Percentiles rank a stretch among this genome's conserved stretches.
phyloP scores from a whole-genome alignment of 2,329 filamentous ascomycete species.

The Cytospora schulzeri region DNA sequence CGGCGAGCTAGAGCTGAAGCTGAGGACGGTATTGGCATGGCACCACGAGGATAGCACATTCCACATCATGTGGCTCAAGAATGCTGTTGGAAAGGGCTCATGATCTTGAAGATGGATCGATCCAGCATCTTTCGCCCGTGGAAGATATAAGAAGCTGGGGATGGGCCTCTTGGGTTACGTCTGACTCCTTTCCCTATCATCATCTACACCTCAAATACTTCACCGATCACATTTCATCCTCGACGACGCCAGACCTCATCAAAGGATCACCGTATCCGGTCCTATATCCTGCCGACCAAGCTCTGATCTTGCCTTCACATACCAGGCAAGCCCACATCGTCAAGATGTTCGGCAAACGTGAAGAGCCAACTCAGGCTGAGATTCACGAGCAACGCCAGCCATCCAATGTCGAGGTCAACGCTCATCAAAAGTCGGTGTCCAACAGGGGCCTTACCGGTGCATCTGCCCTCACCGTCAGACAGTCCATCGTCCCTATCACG shows the following conservation, averaged over 20 bases:
- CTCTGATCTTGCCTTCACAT: background rate
- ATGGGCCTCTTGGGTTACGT: background rate
- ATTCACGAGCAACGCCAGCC: constrained; percentile 30
- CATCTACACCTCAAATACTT: constrained; percentile 6
- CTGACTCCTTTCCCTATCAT: background rate
- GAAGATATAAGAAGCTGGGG: constrained; percentile 11
- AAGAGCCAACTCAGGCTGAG: constrained; percentile 30
- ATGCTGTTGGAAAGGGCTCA: background rate
- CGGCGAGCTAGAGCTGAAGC: background rate
- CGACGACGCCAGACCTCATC: background rate
- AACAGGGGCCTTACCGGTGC: constrained; percentile 32
- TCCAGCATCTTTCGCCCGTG: background rate
- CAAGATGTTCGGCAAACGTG: constrained; percentile 31
- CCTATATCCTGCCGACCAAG: background rate
- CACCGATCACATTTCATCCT: constrained; percentile 1
- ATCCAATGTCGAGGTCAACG: constrained; percentile 29
- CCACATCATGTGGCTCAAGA: background rate
- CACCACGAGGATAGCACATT: background rate
- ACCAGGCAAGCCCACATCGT: background rate
- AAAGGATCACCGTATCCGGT: background rate
- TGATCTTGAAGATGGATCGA: background rate
- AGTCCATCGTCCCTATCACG: constrained; percentile 38
- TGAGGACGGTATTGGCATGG: constrained; percentile 2
- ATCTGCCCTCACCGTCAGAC: constrained; percentile 28
- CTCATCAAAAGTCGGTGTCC: constrained; percentile 29